Conservation (phyloP, 352 stramenopile genomes). For the Globisporangium nagaii region DNA sequence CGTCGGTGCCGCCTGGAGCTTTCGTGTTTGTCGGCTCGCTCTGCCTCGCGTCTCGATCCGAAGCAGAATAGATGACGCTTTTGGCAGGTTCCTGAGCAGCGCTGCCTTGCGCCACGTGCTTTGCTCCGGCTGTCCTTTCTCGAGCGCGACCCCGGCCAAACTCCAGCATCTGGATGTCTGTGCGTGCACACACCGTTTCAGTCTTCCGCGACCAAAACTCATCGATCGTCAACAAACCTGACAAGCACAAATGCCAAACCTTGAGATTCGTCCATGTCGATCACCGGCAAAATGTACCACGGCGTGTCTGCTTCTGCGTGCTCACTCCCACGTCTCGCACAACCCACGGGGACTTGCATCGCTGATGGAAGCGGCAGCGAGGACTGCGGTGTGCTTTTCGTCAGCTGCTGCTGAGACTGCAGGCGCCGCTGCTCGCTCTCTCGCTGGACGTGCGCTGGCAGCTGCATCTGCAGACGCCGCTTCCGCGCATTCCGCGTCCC, state of each 20-base stretch:
- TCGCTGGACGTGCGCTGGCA: constrained; percentile 40
- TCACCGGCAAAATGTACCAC: constrained; percentile 54
- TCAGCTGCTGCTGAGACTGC: not conserved
- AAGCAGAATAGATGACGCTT: not conserved
- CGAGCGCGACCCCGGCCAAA: constrained; percentile 23
- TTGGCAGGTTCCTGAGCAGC: not conserved
- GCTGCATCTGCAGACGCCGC: constrained; percentile 41
- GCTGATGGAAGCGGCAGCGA: constrained; percentile 7
- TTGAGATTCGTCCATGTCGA: constrained; percentile 44
- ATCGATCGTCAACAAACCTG: not conserved
- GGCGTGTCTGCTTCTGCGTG: constrained; percentile 14
- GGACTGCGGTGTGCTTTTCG: constrained; percentile 7
- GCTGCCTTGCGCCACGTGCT: not conserved
- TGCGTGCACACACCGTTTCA: not conserved
- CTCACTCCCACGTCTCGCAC: constrained; percentile 1
- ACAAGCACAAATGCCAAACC: constrained; percentile 14
- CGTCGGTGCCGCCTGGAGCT: constrained; percentile 4
- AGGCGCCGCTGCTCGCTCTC: constrained; percentile 11
- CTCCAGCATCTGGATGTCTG: constrained; percentile 55
- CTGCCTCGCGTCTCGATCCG: not conserved
- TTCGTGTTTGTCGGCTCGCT: constrained; percentile 4
- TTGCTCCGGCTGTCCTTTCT: not conserved
- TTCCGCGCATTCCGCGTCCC: constrained; percentile 31
- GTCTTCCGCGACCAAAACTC: not conserved
- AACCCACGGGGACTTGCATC: not conserved